Evolutionary conservation across 176 grass and related monocot genomes (phyloP).

Genomic region (Aegilops tauschii): DNA sequence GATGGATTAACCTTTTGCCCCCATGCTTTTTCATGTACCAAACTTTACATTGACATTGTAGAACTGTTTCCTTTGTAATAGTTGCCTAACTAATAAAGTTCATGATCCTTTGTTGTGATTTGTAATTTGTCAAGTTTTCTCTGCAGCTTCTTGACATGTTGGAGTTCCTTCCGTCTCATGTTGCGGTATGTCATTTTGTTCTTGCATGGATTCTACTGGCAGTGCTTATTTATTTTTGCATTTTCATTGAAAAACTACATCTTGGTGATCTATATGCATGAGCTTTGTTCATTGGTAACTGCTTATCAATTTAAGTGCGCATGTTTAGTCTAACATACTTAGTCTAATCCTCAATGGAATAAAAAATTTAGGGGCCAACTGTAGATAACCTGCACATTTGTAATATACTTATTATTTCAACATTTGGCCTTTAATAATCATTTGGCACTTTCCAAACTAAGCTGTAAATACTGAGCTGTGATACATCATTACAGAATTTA

Average conservation of each 20-base stretch:
- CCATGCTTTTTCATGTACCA: neutral
- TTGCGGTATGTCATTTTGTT: constrained; percentile 72
- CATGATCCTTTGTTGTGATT: constrained; percentile 11
- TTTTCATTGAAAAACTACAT: neutral
- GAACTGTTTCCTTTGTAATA: constrained; percentile 10
- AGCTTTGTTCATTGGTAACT: neutral
- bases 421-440: neutral
- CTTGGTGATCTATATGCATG: neutral
- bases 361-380: neutral
- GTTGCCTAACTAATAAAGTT: neutral
- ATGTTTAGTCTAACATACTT: neutral
- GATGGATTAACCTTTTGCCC: neutral
- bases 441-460: neutral
- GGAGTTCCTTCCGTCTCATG: constrained; percentile 91
- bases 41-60: constrained; percentile 1
- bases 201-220: constrained; percentile 15
- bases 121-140: constrained; percentile 15
- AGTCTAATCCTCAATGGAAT: neutral
- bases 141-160: constrained; percentile 91
- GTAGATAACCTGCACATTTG: neutral
- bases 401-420: neutral
- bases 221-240: constrained; percentile 8
- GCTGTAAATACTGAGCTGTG: neutral
- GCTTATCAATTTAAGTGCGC: neutral
- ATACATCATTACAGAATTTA: constrained; percentile 1